Percentiles rank a stretch among this genome's conserved stretches.
phyloP scores from a whole-genome alignment of 805 yeast genomes.

The Zygosaccharomyces bisporus region DNA sequence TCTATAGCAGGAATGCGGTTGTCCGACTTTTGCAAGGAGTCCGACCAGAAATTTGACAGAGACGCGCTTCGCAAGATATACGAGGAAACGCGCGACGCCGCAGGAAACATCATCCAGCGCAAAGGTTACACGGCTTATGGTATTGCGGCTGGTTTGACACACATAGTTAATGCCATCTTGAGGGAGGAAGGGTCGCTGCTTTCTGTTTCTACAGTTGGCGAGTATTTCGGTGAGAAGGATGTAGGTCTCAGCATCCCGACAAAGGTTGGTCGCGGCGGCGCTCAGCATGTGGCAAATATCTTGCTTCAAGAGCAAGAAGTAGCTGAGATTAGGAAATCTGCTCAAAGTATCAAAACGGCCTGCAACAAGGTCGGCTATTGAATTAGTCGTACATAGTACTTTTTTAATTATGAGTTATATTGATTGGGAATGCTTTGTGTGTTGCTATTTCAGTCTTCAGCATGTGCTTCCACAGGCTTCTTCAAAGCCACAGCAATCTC shows the following conservation, averaged over 20 bases:
- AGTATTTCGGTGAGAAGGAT: constrained; percentile 11
- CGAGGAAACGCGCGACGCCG: constrained; percentile 13
- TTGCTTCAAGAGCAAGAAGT: constrained; percentile 10
- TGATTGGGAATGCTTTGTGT: background rate
- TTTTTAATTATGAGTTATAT: background rate
- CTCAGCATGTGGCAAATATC: constrained; percentile 8
- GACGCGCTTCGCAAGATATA: constrained; percentile 9
- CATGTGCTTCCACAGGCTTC: background rate
- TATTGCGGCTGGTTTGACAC: constrained; percentile 13
- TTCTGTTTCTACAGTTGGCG: constrained; percentile 14
- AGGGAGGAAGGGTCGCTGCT: constrained; percentile 6
- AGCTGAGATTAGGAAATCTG: constrained; percentile 9
- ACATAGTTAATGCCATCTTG: constrained; percentile 13
- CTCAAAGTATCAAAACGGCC: constrained; percentile 7
- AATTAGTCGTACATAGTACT: background rate
- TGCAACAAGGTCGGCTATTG: background rate
- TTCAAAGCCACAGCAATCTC: too few species aligned
- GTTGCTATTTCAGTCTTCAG: background rate
- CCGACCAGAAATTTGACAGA: constrained; percentile 7
- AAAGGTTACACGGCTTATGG: constrained; percentile 13
- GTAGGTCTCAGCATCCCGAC: constrained; percentile 12
- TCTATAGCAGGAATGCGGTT: constrained; percentile 12
- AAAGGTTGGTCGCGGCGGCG: constrained; percentile 9
- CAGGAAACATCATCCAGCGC: constrained; percentile 13
- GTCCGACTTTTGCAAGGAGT: constrained; percentile 10